Evolutionary conservation across 805 yeast species (phyloP), one percentile per base, ranked within the genome.

Genomic region (Candida broadrunensis): DNA sequence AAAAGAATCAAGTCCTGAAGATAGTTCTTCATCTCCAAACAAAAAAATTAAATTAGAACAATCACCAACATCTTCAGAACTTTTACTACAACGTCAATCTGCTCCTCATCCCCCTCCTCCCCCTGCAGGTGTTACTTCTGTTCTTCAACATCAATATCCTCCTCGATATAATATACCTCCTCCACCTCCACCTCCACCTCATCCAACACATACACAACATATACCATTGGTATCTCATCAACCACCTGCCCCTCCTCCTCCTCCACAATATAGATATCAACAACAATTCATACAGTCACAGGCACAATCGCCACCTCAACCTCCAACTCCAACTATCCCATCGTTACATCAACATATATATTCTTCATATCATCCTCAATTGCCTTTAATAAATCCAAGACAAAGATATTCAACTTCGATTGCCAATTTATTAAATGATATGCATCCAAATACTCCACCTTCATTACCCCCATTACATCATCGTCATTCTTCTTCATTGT

Each of bases 201-300:
- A 14, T 27, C 20, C 11, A 31, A 17, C 19, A 30, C 34, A 31
- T 33, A 26, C 12, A 30, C 21, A 23, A 9, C 37, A 26, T 14
- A 5, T 26, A 29, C n/a, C n/a, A n/a, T n/a, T n/a, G n/a, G n/a
- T n/a, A n/a, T n/a, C n/a, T n/a, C 36, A 12, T 6, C 39, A 35
- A 20, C 20, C 25, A 8, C 38, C 21, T 23, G 15, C 35, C 25
- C 19, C 42, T 40, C 14, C 34, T 27, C 18, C 23, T 25, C n/a
- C 38, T 9, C 46, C 7, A 41, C 44, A 7, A 38, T 45, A 7
- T 32, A 46, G 5, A 48, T 45, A 35, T 16, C 35, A 39, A 19
- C 41, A 33, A 9, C 24, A 18, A 18, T 27, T 32, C n/a, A 37
- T 11, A n/a, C 35, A 32, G 12, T 14, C 6, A 18, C 35, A 32